Percentiles rank a stretch among this genome's conserved stretches.
Conservation (phyloP, 257 asterid species). For the Solanum neorickii region DNA sequence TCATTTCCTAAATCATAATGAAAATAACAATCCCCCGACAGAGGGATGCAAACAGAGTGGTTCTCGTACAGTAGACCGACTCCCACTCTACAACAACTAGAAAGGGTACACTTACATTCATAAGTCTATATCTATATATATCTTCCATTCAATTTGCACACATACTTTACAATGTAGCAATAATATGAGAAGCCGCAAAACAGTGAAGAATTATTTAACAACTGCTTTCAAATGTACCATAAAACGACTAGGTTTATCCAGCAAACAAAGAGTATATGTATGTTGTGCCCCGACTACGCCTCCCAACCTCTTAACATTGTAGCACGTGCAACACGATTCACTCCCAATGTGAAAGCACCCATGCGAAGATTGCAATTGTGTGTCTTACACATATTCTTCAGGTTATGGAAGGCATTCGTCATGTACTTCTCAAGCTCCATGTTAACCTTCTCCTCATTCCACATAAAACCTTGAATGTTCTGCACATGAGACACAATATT, state of each 20-base stretch:
- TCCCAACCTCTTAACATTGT: constrained; percentile 91
- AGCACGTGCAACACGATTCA: constrained; percentile 89
- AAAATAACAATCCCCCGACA: not conserved
- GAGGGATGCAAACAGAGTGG: not conserved
- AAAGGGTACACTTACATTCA: not conserved
- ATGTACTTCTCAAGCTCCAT: constrained; percentile 58
- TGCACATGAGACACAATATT: constrained; percentile 7
- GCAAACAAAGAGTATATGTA: not conserved
- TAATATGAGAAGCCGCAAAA: not conserved
- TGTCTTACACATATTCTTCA: constrained; percentile 52
- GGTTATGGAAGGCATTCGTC: constrained; percentile 59
- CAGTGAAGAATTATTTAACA: not conserved
- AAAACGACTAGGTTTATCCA: not conserved
- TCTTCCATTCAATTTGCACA: not conserved
- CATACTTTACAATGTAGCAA: not conserved
- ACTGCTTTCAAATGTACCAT: not conserved
- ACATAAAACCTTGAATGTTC: constrained; percentile 93
- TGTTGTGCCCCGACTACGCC: constrained; percentile 19
- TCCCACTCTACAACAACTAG: not conserved
- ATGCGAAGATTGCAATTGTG: constrained; percentile 82
- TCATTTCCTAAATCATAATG: not conserved
- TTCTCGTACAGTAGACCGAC: not conserved
- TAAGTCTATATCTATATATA: not conserved
- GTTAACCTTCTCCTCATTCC: constrained; percentile 82
- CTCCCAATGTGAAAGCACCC: constrained; percentile 89